Percentiles rank a stretch among this genome's conserved stretches.
Evolutionary conservation across 768 basidiomycete species (phyloP).

Genomic region (Trametes meyenii): DNA sequence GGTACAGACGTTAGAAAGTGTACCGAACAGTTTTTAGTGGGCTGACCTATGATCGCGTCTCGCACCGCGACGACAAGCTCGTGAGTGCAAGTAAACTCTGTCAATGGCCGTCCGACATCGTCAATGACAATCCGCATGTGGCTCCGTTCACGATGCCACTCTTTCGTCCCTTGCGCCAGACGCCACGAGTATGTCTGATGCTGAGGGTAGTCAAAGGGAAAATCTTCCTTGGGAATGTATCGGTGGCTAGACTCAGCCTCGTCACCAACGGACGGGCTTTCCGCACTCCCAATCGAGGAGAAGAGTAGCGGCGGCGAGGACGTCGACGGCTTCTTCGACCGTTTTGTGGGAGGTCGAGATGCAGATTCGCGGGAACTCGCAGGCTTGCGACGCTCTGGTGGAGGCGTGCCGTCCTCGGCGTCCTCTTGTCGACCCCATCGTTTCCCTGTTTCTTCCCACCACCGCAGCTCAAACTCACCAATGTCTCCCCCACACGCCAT

Average conservation of each 20-base stretch:
- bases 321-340: neutral
- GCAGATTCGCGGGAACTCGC: neutral
- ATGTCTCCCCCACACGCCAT: slow-evolving; percentile 9
- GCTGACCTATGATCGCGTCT: slow-evolving; percentile 13
- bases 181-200: slow-evolving; percentile 13
- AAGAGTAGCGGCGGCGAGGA: neutral
- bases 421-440: no score
- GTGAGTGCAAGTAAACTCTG: slow-evolving; percentile 10
- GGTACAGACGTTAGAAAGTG: neutral
- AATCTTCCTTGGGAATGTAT: neutral
- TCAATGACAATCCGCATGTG: slow-evolving; percentile 19
- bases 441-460: neutral
- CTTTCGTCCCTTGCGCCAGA: neutral
- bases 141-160: slow-evolving; percentile 6
- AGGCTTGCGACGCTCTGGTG: no score
- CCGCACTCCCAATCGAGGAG: neutral
- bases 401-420: neutral
- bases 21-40: neutral
- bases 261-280: neutral
- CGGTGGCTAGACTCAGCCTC: neutral
- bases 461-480: slow-evolving; percentile 3
- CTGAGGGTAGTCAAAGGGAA: neutral
- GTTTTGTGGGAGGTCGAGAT: no score
- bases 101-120: slow-evolving; percentile 9
- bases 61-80: slow-evolving; percentile 9